Percentiles rank a stretch among this genome's conserved stretches.
Evolutionary conservation across 164 flowering plant species (phyloP).

Genomic region (Nelumbo lutea): DNA sequence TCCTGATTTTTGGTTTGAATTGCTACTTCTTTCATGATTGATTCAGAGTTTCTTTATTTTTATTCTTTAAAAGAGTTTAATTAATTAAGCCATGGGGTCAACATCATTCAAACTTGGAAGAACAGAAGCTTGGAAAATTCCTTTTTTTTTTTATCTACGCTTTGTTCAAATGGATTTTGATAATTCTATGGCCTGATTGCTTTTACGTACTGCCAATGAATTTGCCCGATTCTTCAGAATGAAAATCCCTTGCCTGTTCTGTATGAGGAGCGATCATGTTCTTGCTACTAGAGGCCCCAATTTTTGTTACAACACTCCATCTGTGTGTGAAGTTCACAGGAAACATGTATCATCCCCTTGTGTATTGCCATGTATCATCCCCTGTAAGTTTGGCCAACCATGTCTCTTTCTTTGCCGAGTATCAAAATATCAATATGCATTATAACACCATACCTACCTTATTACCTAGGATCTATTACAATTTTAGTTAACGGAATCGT

Average conservation of each 20-base stretch:
- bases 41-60: too few species aligned
- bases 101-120: slow-evolving; percentile 41
- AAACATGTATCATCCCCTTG: slow-evolving; percentile 60
- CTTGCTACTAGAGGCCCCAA: slow-evolving; percentile 32
- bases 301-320: slow-evolving; percentile 61
- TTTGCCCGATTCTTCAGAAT: slow-evolving; percentile 63
- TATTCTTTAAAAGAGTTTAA: too few species aligned
- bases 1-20: not conserved
- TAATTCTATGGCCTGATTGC: slow-evolving; percentile 59
- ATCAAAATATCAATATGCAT: too few species aligned
- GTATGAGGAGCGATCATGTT: slow-evolving; percentile 70
- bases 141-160: slow-evolving; percentile 53
- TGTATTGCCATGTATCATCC: slow-evolving; percentile 44
- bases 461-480: too few species aligned
- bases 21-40: not conserved
- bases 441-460: too few species aligned
- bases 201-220: slow-evolving; percentile 38
- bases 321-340: slow-evolving; percentile 59
- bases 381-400: too few species aligned
- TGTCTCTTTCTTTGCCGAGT: too few species aligned
- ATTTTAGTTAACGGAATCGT: too few species aligned
- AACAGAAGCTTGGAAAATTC: slow-evolving; percentile 53
- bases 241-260: slow-evolving; percentile 65
- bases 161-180: slow-evolving; percentile 70
- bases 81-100: slow-evolving; percentile 21